Conservation (phyloP, 768 basidiomycete genomes). For the Phlebiopsis flavidoalba region DNA sequence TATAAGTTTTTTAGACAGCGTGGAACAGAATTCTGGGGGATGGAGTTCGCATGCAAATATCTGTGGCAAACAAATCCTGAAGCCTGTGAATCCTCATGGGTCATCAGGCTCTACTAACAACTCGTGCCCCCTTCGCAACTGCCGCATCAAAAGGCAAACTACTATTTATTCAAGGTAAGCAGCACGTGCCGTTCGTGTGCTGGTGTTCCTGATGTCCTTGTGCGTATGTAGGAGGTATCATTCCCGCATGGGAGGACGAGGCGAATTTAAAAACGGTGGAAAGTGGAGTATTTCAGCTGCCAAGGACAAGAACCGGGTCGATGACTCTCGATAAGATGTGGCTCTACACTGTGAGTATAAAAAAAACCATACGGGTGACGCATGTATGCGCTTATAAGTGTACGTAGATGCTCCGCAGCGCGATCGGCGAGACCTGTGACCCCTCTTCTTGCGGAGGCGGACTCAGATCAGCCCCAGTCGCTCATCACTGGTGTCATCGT, state of each 20-base stretch:
- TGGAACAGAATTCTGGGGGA: constrained; percentile 99
- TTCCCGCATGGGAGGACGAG: constrained; percentile 96
- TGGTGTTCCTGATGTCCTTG: neutral
- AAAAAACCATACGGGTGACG: neutral
- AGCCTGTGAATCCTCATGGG: neutral
- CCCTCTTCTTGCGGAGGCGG: constrained; percentile 61
- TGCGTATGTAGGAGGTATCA: constrained; percentile 70
- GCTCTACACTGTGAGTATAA: constrained; percentile 79
- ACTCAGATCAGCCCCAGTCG: constrained; percentile 44
- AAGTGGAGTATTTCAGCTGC: constrained; percentile 99
- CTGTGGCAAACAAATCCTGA: neutral
- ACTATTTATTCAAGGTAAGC: constrained; percentile 95
- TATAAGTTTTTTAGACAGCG: constrained; percentile 90
- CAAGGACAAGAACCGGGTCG: constrained; percentile 82
- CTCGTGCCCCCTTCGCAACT: constrained; percentile 89
- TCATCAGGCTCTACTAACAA: constrained; percentile 90
- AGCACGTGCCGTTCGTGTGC: neutral
- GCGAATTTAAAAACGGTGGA: constrained; percentile 95
- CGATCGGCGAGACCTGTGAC: constrained; percentile 98
- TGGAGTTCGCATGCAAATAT: constrained; percentile 32
- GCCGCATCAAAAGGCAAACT: constrained; percentile 94
- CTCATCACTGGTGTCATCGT: constrained; percentile 69
- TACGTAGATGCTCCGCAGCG: constrained; percentile 92
- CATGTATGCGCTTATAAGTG: neutral
- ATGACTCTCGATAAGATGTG: constrained; percentile 95